Percentiles rank a stretch among this genome's conserved stretches.
Evolutionary conservation across 2,329 filamentous ascomycete genomes (phyloP).

Genomic region (Aspergillus fischeri): DNA sequence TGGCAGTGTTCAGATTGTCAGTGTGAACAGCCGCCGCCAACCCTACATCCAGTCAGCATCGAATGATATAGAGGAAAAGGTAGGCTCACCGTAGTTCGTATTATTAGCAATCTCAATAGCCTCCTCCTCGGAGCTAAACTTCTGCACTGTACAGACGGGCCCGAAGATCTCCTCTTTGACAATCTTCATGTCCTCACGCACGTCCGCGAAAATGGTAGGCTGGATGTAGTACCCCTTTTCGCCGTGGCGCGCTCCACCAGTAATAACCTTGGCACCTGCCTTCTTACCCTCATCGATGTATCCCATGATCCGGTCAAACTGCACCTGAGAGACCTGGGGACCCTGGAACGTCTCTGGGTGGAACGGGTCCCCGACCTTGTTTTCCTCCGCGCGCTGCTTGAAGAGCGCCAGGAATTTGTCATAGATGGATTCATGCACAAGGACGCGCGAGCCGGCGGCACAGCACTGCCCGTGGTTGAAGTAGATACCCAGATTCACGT

Average conservation of each 20-base stretch:
- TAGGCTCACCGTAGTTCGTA: slow-evolving; percentile 59
- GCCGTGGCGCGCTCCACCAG: slow-evolving; percentile 66
- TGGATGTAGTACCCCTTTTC: slow-evolving; percentile 82
- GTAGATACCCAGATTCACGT: slow-evolving; percentile 25
- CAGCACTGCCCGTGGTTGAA: slow-evolving; percentile 27
- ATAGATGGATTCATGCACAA: slow-evolving; percentile 23
- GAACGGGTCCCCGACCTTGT: slow-evolving; percentile 80
- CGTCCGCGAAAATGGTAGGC: slow-evolving; percentile 76
- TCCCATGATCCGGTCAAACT: slow-evolving; percentile 81
- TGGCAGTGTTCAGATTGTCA: slow-evolving; percentile 70
- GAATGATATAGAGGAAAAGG: neutral
- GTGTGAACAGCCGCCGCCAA: slow-evolving; percentile 76
- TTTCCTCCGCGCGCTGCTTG: slow-evolving; percentile 68
- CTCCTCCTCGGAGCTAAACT: slow-evolving; percentile 69
- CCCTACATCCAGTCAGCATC: slow-evolving; percentile 5
- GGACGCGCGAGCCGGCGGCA: slow-evolving; percentile 21
- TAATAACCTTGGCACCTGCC: slow-evolving; percentile 61
- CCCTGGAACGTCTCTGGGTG: slow-evolving; percentile 75
- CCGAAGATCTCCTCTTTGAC: slow-evolving; percentile 78
- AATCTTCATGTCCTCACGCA: slow-evolving; percentile 65
- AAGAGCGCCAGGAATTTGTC: slow-evolving; percentile 64
- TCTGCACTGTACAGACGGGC: slow-evolving; percentile 68
- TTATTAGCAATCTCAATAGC: slow-evolving; percentile 67
- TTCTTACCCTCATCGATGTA: slow-evolving; percentile 62
- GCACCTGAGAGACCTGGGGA: slow-evolving; percentile 74